Conservation (phyloP, 2,329 filamentous ascomycete genomes). For the Thielaviopsis ethacetica region DNA sequence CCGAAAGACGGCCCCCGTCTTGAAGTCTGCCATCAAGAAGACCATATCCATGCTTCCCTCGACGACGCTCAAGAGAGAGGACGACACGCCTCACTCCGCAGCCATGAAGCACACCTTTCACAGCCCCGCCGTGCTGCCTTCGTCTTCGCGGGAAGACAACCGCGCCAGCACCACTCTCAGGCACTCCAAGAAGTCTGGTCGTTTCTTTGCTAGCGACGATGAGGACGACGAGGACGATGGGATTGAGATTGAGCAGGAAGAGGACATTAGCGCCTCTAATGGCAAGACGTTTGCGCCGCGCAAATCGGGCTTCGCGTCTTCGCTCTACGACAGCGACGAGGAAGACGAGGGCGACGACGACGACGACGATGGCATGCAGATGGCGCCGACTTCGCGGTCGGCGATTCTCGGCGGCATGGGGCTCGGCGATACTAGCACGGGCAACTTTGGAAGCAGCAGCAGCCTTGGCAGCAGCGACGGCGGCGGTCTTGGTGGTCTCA, state of each 20-base stretch:
- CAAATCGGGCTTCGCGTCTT: background rate
- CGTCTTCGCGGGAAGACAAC: slow-evolving; percentile 62
- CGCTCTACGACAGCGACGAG: slow-evolving; percentile 1
- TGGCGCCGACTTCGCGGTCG: background rate
- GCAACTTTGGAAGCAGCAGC: background rate
- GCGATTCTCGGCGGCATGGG: slow-evolving; percentile 3
- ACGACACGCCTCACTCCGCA: slow-evolving; percentile 54
- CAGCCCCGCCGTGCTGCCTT: slow-evolving; percentile 46
- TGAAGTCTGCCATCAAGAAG: slow-evolving; percentile 46
- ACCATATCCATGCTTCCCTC: slow-evolving; percentile 79
- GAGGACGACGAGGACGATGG: slow-evolving; percentile 41
- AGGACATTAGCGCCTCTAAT: background rate
- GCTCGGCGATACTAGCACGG: background rate
- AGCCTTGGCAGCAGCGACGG: background rate
- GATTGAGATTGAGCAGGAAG: slow-evolving; percentile 17
- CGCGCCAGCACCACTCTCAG: slow-evolving; percentile 32
- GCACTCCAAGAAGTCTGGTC: slow-evolving; percentile 47
- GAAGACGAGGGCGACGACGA: slow-evolving; percentile 18
- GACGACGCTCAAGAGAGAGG: slow-evolving; percentile 72
- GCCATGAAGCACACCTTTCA: slow-evolving; percentile 45
- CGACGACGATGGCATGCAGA: background rate
- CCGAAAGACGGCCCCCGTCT: slow-evolving; percentile 18
- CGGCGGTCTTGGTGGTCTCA: slow-evolving; percentile 19
- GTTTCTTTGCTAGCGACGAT: slow-evolving; percentile 45
- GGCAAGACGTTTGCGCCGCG: background rate